Conservation (phyloP, 2,329 filamentous ascomycete species). For the Cladosporium cucumerinum region DNA sequence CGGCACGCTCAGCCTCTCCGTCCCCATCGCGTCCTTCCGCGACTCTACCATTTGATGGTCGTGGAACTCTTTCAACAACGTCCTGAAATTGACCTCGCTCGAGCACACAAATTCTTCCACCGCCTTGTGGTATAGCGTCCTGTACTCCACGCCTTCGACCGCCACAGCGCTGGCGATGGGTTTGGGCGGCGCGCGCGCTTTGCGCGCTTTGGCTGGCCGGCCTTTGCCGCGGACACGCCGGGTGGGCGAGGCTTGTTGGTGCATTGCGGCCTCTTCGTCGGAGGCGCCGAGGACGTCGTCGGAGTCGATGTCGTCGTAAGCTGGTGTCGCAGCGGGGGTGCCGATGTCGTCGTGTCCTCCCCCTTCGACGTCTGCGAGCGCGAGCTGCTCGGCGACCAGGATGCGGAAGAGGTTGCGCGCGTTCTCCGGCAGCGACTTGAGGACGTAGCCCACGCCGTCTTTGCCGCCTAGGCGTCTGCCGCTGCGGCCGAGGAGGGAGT, state of each 20-base stretch:
- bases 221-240: slow-evolving; percentile 23
- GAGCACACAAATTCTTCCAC: slow-evolving; percentile 96
- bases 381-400: slow-evolving; percentile 78
- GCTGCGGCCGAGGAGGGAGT: slow-evolving; percentile 78
- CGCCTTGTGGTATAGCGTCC: slow-evolving; percentile 89
- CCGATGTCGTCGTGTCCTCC: slow-evolving; percentile 50
- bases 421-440: slow-evolving; percentile 88
- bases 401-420: slow-evolving; percentile 83
- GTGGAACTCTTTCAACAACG: slow-evolving; percentile 92
- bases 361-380: slow-evolving; percentile 49
- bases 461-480: slow-evolving; percentile 78
- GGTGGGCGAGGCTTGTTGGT: slow-evolving; percentile 28
- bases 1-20: slow-evolving; percentile 79
- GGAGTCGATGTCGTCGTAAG: slow-evolving; percentile 29
- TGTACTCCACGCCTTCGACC: slow-evolving; percentile 73
- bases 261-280: slow-evolving; percentile 32
- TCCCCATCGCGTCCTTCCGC: slow-evolving; percentile 78
- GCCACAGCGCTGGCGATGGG: not conserved
- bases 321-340: slow-evolving; percentile 19
- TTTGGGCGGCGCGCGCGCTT: slow-evolving; percentile 17
- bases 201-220: slow-evolving; percentile 23
- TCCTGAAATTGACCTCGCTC: slow-evolving; percentile 92
- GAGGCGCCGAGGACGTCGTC: slow-evolving; percentile 28
- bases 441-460: slow-evolving; percentile 86
- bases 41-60: slow-evolving; percentile 97